Evolutionary conservation across 2,329 filamentous ascomycete genomes (phyloP).

Genomic region (Scolecobasidium constrictum): DNA sequence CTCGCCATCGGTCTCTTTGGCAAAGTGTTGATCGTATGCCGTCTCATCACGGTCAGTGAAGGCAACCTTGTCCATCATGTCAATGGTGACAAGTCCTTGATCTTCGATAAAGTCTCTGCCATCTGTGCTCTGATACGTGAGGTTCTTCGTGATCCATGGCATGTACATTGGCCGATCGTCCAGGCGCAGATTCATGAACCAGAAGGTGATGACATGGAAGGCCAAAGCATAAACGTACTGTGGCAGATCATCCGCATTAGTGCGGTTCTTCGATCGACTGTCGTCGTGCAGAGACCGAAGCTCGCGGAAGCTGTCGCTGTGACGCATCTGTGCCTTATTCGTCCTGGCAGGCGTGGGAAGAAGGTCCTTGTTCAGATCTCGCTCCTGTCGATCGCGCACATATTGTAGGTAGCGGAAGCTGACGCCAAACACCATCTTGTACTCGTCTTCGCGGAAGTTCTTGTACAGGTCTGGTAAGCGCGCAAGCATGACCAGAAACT

Average conservation of each 20-base stretch:
- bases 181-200: conserved; percentile 85
- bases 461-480: conserved; percentile 75
- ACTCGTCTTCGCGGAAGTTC: conserved; percentile 85
- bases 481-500: conserved; percentile 85
- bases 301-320: conserved; percentile 34
- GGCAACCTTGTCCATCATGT: conserved; percentile 84
- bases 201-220: conserved; percentile 92
- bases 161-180: conserved; percentile 76
- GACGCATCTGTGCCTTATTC: conserved; percentile 24
- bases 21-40: conserved; percentile 54
- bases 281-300: conserved; percentile 14
- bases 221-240: conserved; percentile 91
- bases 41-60: conserved; percentile 80
- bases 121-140: conserved; percentile 57
- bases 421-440: conserved; percentile 87
- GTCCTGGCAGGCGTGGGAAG: conserved; percentile 19
- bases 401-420: conserved; percentile 90
- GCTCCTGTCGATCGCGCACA: conserved; percentile 47
- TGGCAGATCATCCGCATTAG: conserved; percentile 61
- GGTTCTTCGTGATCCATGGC: conserved; percentile 77
- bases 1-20: conserved; percentile 51
- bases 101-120: conserved; percentile 74
- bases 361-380: conserved; percentile 1
- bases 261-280: conserved; percentile 10
- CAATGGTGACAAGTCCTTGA: conserved; percentile 84